Evolutionary conservation across 2,329 filamentous ascomycete genomes (phyloP).

Genomic region (Parascedosporium putredinis): DNA sequence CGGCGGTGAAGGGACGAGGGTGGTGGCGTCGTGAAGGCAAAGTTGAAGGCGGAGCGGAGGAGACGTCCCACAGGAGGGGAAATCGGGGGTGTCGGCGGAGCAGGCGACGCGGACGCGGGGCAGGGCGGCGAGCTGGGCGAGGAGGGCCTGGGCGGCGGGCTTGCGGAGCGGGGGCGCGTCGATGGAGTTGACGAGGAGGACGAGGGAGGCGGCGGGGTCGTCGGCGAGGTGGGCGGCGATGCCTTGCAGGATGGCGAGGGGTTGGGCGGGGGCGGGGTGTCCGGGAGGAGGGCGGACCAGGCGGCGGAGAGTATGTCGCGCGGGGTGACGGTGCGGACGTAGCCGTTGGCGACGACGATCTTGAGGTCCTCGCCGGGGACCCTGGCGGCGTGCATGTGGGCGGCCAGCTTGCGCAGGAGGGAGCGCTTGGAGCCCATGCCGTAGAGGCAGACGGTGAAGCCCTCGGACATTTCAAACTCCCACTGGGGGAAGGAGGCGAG

Average conservation of each 20-base stretch:
- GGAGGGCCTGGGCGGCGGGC: conserved; percentile 54
- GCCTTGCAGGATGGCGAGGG: conserved; percentile 56
- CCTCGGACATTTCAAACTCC: conserved; percentile 78
- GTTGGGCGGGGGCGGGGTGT: conserved; percentile 46
- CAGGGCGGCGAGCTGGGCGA: conserved; percentile 68
- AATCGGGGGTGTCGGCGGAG: conserved; percentile 81
- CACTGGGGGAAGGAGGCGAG: conserved; percentile 79
- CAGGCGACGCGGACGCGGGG: conserved; percentile 62
- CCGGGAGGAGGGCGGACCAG: conserved; percentile 48
- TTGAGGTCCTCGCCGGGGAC: conserved; percentile 23
- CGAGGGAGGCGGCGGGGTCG: conserved; percentile 37
- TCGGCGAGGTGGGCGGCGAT: conserved; percentile 50
- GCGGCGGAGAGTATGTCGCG: conserved; percentile 63
- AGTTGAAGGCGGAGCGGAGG: conserved; percentile 74
- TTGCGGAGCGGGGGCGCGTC: conserved; percentile 71
- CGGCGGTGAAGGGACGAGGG: conserved; percentile 60
- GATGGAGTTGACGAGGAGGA: conserved; percentile 74
- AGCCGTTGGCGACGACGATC: conserved; percentile 82
- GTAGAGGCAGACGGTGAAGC: conserved; percentile 83
- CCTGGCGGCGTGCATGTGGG: conserved; percentile 40
- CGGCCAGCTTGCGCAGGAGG: conserved; percentile 66
- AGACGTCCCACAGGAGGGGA: conserved; percentile 84
- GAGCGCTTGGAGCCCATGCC: conserved; percentile 83
- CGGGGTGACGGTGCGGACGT: conserved; percentile 54
- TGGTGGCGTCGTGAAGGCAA: conserved; percentile 89